Conservation (phyloP, 306 rosid genomes). For the Quillaja saponaria region DNA sequence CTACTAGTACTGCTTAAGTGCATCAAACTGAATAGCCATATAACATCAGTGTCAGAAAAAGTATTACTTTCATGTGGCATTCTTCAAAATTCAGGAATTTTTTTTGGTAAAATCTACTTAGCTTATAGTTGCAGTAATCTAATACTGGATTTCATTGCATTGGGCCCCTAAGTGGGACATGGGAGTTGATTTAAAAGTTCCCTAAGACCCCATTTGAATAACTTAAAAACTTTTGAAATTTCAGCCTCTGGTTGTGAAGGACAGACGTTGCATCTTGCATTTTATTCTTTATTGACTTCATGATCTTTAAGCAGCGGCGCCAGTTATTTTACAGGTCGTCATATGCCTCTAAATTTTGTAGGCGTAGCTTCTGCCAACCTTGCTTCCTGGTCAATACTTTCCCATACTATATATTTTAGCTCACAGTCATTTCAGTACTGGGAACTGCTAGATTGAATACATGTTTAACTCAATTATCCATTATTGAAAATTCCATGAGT, state of each 20-base stretch:
- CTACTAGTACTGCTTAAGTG: not conserved
- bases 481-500: constrained; percentile 19
- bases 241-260: constrained; percentile 25
- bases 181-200: too few relatives aligned
- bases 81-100: not conserved
- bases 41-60: not conserved
- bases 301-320: constrained; percentile 7
- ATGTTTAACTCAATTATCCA: constrained; percentile 29
- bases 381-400: constrained; percentile 37
- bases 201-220: not conserved
- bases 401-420: constrained; percentile 17
- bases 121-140: not conserved
- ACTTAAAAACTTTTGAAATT: not conserved
- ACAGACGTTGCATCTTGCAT: constrained; percentile 2
- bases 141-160: not conserved
- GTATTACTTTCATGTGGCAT: not conserved
- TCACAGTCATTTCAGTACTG: constrained; percentile 11
- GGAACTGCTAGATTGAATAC: constrained; percentile 27
- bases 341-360: constrained; percentile 28
- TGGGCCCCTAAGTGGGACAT: too few relatives aligned
- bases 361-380: constrained; percentile 24
- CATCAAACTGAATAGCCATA: not conserved
- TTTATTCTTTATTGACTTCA: constrained; percentile 25
- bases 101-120: not conserved
- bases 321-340: constrained; percentile 14